Base-by-base conservation (phyloP, 345 rosid species). In the Bruguiera parviflora region DNA sequence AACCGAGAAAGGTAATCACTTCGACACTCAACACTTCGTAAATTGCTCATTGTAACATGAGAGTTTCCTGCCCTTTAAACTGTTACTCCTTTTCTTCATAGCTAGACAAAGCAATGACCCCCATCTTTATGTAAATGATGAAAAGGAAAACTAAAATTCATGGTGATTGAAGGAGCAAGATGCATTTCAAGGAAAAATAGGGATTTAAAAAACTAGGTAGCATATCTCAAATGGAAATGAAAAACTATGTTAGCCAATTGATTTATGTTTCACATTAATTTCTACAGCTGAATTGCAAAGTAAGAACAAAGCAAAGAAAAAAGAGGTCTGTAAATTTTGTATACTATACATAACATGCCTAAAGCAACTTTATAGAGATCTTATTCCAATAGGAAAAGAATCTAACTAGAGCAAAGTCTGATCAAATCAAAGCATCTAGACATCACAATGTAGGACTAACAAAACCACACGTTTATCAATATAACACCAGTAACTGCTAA, bases 401-500 rank as follows among this genome's bases (percentile, higher is more conserved):
- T 39, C 3, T 39, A 39, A 10, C 3, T 2, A 39, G 16, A 39
- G 46, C 46, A 1, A 39, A 39, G 46, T 2, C 16, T 39, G 10
- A 39, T 39, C 15, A 32, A 39, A 39, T 9, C 46, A 39, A 55
- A 32, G 58, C 55, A 37, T 63, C 52, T 37, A 53, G 53, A 7
- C 9, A 39, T 21, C 13, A 53, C 5, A 27, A 21, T 15, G n/a
- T 24, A 18, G 10, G 22, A 22, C 64, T 27, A 18, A 21, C 52
- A 58, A 69, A 53, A 78, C 89, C 78, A 87, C 89, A 87, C 84
- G 79, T 87, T 87, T 68, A 89, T 87, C 10, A 87, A 77, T 18
- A 87, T 91, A 74, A 89, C 77, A 75, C 87, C 92, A 5, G 92
- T 89, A 77, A 87, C 65, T 35, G 89, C 91, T 66, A 87, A 73